phyloP scores from a whole-genome alignment of 148 eudicot species.

The Vaccinium darrowii region DNA sequence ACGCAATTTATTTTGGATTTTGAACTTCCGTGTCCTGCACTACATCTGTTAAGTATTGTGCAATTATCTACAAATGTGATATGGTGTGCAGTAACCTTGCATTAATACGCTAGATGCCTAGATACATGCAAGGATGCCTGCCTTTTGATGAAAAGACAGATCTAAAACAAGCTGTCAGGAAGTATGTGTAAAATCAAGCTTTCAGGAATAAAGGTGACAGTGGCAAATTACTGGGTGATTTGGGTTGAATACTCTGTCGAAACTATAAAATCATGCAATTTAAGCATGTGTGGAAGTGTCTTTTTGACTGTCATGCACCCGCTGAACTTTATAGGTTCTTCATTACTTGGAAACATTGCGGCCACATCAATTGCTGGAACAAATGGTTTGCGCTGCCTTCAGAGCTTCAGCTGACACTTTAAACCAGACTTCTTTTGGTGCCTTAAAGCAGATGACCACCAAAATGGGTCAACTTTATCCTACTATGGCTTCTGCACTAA shows the following conservation, averaged over 20 bases:
- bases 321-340: conserved; percentile 48
- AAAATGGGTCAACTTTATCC: conserved; percentile 71
- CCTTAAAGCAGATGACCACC: conserved; percentile 57
- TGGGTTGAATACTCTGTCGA: background rate
- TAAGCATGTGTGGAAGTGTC: background rate
- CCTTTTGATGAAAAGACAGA: background rate
- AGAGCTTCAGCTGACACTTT: conserved; percentile 80
- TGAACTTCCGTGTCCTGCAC: background rate
- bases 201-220: background rate
- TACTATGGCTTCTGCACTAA: conserved; percentile 62
- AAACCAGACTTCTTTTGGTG: conserved; percentile 66
- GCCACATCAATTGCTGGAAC: conserved; percentile 88
- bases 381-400: conserved; percentile 89
- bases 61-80: background rate
- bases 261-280: background rate
- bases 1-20: background rate
- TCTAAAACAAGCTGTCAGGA: background rate
- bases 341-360: conserved; percentile 92
- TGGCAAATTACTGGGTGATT: background rate
- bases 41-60: background rate
- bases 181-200: background rate
- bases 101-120: background rate
- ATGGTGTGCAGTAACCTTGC: background rate
- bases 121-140: background rate
- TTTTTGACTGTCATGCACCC: conserved; percentile 14